A percentile compares a stretch with the other conserved stretches of the same genome.
These are phyloP conservation scores for Raddia guianensis DNA, from an alignment of 176 grass and related monocot genomes.

Conservation along the genomic window DNA sequence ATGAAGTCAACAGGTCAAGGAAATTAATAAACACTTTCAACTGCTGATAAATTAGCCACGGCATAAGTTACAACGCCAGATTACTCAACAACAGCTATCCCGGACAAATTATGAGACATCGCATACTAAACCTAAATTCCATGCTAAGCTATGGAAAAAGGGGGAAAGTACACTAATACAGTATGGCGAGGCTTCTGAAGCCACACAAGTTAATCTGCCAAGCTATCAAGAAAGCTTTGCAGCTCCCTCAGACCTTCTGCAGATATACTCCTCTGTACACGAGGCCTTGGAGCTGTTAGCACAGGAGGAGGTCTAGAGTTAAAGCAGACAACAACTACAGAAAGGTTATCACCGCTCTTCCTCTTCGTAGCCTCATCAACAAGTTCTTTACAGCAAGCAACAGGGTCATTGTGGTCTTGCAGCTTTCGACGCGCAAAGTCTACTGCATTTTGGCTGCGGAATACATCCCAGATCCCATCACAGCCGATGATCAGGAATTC, in stretches of 20 bases:
- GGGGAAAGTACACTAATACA: constrained; percentile 43
- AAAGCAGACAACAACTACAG: constrained; percentile 85
- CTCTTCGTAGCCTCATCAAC: constrained; percentile 88
- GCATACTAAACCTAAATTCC: constrained; percentile 48
- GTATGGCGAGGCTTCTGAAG: background rate
- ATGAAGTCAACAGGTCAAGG: background rate
- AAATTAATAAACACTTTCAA: constrained; percentile 39
- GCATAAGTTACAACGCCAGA: constrained; percentile 65
- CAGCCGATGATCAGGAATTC: constrained; percentile 95
- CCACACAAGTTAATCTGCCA: constrained; percentile 53
- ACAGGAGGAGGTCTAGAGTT: constrained; percentile 64
- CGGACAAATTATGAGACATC: constrained; percentile 46
- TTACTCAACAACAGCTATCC: constrained; percentile 66
- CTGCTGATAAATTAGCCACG: constrained; percentile 66
- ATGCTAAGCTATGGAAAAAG: constrained; percentile 40
- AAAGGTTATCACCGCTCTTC: constrained; percentile 78
- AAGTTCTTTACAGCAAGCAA: constrained; percentile 74
- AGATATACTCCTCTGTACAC: constrained; percentile 94
- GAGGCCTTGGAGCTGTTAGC: constrained; percentile 63
- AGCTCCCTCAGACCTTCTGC: constrained; percentile 84
- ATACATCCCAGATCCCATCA: constrained; percentile 97
- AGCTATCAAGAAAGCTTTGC: constrained; percentile 84
- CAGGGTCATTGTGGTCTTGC: constrained; percentile 83
- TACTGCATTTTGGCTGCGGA: constrained; percentile 85
- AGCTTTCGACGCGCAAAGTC: constrained; percentile 90